Base-by-base conservation (phyloP, 345 rosid species). In the Eucalyptus tenuipes region DNA sequence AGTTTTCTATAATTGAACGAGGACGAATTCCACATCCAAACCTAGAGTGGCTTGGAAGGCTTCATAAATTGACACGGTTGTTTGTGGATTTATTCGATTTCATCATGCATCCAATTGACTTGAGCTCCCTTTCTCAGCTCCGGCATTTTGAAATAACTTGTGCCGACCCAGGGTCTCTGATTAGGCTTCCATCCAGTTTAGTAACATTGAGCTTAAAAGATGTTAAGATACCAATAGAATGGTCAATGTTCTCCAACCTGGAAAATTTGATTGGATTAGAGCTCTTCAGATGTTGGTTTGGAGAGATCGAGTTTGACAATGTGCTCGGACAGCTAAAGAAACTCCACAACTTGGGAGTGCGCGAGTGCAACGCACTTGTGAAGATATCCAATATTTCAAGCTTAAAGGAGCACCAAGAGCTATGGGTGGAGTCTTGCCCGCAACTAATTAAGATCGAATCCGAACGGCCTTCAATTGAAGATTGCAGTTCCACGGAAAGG, bases 51-150 rank as follows among this genome's bases (percentile, higher is more conserved):
- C 53, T 84, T 7, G 53, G 33, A 11, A 84, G 20, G 53, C 20
- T 84, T 1, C 14, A 47, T 31, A 1, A 84, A 27, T 47, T 47
- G 49, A 1, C 2, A 1, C 2, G 12, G 4, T 47, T 47, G 49
- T 1, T 2, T 2, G 12, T 47, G 49, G 4, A 1, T 10, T 8
- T 3, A 10, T 10, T 13, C 20, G 11, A 47, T 47, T 10, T 3
- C 37, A 7, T 13, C 53, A 13, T 45, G 18, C 53, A 18, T 27
- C 86, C 55, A n/a, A 24, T 37, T 1, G 7, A 42, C 2, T 42
- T 42, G 86, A 47, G 33, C 37, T 13, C 71, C 18, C 37, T 61
- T 61, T 5, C 9, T 13, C 71, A 13, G 37, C 71, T 61, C 37
- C 9, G 25, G 33, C 37, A 3, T 37, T 37, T 45, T 11, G 5